These are phyloP conservation scores for Prunus padus DNA, from an alignment of 306 rosid genomes.

Conservation along the genomic window DNA sequence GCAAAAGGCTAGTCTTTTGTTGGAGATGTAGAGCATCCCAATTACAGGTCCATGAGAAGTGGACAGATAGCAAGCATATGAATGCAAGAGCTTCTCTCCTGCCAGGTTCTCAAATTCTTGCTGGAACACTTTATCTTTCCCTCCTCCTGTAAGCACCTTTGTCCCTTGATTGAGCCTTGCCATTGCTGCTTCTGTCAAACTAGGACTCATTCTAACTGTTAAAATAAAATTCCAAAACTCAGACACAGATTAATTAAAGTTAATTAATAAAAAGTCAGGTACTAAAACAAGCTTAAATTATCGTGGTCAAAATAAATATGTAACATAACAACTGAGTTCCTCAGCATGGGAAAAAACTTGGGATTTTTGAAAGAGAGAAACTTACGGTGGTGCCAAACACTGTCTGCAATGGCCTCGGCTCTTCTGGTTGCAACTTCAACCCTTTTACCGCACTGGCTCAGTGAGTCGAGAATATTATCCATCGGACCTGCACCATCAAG, in stretches of 20 bases:
- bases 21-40: constrained; percentile 62
- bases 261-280: too few relatives aligned
- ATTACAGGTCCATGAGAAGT: constrained; percentile 60
- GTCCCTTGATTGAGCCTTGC: constrained; percentile 68
- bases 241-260: too few relatives aligned
- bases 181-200: constrained; percentile 62
- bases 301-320: too few relatives aligned
- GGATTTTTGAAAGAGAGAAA: background rate
- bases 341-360: background rate
- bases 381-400: constrained; percentile 73
- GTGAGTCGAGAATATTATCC: constrained; percentile 30
- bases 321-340: too few relatives aligned
- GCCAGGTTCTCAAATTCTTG: constrained; percentile 45
- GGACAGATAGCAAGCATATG: constrained; percentile 65
- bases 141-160: constrained; percentile 58
- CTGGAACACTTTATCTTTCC: constrained; percentile 54
- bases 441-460: constrained; percentile 47
- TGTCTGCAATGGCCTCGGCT: constrained; percentile 57
- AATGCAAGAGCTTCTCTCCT: constrained; percentile 59
- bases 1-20: constrained; percentile 68
- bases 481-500: constrained; percentile 38
- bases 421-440: constrained; percentile 55
- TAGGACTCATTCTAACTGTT: constrained; percentile 55
- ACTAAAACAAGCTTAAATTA: too few relatives aligned
- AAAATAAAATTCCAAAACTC: background rate